Percentiles rank a stretch among this genome's conserved stretches.
Conservation (phyloP, 495 filamentous ascomycete genomes). For the Aspergillus leporis region DNA sequence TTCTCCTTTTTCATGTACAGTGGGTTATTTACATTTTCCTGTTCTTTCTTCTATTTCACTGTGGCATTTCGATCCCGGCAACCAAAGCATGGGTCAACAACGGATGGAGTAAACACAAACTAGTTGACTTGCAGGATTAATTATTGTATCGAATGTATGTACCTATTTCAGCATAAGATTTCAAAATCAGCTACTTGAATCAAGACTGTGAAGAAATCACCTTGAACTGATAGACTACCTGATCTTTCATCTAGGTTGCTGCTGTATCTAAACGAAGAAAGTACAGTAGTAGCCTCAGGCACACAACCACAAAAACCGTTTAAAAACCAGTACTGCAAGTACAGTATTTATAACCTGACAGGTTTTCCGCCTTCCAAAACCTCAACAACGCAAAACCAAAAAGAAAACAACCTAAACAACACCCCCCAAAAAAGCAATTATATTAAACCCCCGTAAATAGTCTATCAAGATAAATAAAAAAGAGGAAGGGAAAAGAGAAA, state of each 20-base stretch:
- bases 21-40: not conserved
- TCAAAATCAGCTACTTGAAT: too few relatives aligned
- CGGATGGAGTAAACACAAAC: not conserved
- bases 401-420: not conserved
- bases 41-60: not conserved
- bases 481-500: slow-evolving; percentile 3
- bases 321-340: too few relatives aligned
- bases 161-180: too few relatives aligned
- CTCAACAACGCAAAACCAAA: too few relatives aligned
- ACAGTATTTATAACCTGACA: too few relatives aligned
- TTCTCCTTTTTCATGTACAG: not conserved
- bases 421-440: not conserved
- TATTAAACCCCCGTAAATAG: not conserved
- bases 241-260: too few relatives aligned
- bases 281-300: not conserved
- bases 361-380: slow-evolving; percentile 9
- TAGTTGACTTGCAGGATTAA: not conserved
- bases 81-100: not conserved
- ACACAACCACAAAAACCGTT: too few relatives aligned
- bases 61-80: not conserved
- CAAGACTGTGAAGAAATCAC: too few relatives aligned
- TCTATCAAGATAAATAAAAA: not conserved
- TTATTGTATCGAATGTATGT: too few relatives aligned
- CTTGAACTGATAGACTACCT: too few relatives aligned
- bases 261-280: too few relatives aligned